phyloP scores from a whole-genome alignment of 2,329 filamentous ascomycete species.

The Exophiala sp. region DNA sequence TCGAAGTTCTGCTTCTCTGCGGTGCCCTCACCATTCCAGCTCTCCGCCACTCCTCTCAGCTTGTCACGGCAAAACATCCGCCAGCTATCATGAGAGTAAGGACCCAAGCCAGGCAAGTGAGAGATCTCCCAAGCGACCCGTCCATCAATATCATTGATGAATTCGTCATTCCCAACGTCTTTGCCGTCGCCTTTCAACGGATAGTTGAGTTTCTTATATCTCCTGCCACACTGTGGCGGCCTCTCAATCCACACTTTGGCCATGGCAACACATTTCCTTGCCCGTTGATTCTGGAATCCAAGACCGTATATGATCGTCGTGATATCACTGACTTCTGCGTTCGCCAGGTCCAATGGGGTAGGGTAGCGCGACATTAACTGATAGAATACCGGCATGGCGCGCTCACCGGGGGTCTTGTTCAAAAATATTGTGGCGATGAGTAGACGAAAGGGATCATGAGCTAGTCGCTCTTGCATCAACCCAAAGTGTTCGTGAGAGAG shows the following conservation, averaged over 20 bases:
- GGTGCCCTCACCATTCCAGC: slow-evolving; percentile 61
- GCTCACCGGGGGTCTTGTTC: slow-evolving; percentile 71
- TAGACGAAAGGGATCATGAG: slow-evolving; percentile 71
- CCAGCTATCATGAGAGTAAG: slow-evolving; percentile 86
- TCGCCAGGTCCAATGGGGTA: slow-evolving; percentile 60
- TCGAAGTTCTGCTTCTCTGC: slow-evolving; percentile 53
- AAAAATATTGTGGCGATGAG: slow-evolving; percentile 81
- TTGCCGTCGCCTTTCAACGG: slow-evolving; percentile 49
- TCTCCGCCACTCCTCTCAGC: slow-evolving; percentile 61
- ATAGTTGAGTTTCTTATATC: slow-evolving; percentile 58
- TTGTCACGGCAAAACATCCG: slow-evolving; percentile 87
- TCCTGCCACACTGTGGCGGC: slow-evolving; percentile 58
- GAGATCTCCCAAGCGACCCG: slow-evolving; percentile 74
- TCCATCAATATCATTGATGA: slow-evolving; percentile 48
- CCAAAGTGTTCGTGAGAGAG: slow-evolving; percentile 65
- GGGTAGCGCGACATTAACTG: slow-evolving; percentile 66
- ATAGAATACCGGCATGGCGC: slow-evolving; percentile 73
- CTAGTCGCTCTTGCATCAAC: slow-evolving; percentile 77
- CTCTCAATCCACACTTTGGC: slow-evolving; percentile 64
- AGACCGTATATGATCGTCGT: slow-evolving; percentile 64
- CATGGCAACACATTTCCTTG: slow-evolving; percentile 65
- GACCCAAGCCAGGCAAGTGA: slow-evolving; percentile 71
- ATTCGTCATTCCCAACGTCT: slow-evolving; percentile 47
- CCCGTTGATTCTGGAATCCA: slow-evolving; percentile 67
- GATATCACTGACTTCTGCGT: slow-evolving; percentile 56